Evolutionary conservation across 2,329 filamentous ascomycete genomes (phyloP).

Genomic region (Sphaerulina musiva): DNA sequence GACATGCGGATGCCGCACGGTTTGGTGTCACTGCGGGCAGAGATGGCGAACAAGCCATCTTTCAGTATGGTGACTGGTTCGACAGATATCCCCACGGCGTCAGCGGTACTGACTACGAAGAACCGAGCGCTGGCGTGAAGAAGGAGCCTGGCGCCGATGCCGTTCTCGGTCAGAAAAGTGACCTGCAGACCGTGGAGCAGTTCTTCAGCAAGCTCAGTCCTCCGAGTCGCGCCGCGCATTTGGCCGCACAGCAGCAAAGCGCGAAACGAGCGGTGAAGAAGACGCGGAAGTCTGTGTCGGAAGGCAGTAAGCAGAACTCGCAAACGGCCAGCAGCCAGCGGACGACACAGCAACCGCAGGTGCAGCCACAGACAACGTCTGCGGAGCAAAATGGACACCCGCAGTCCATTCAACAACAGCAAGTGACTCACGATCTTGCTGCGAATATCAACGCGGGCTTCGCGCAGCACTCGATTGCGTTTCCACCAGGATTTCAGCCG

Average conservation of each 20-base stretch:
- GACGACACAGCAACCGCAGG: constrained; percentile 21
- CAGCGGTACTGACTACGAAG: constrained; percentile 73
- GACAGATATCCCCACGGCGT: constrained; percentile 90
- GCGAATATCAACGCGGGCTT: constrained; percentile 21
- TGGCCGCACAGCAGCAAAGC: constrained; percentile 30
- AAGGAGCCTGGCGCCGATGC: constrained; percentile 80
- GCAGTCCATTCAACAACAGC: constrained; percentile 12
- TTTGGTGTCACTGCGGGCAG: constrained; percentile 48
- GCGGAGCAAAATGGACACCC: neutral
- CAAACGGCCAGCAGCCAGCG: constrained; percentile 19
- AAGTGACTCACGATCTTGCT: constrained; percentile 22
- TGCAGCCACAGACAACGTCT: constrained; percentile 15
- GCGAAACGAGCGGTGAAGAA: constrained; percentile 28
- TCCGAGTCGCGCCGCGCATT: constrained; percentile 37
- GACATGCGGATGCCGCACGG: constrained; percentile 73
- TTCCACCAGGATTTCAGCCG: constrained; percentile 27
- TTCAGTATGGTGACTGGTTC: constrained; percentile 98
- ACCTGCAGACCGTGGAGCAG: constrained; percentile 89
- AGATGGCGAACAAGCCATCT: constrained; percentile 57
- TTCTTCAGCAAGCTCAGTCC: constrained; percentile 79
- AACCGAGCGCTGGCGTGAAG: constrained; percentile 57
- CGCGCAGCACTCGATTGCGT: constrained; percentile 45
- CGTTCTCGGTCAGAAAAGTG: constrained; percentile 78
- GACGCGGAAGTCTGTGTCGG: constrained; percentile 26
- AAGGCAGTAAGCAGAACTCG: constrained; percentile 18